These are phyloP conservation scores for Cladosporium sp. DNA, from an alignment of 2,329 filamentous ascomycete species.

Conservation along the genomic window DNA sequence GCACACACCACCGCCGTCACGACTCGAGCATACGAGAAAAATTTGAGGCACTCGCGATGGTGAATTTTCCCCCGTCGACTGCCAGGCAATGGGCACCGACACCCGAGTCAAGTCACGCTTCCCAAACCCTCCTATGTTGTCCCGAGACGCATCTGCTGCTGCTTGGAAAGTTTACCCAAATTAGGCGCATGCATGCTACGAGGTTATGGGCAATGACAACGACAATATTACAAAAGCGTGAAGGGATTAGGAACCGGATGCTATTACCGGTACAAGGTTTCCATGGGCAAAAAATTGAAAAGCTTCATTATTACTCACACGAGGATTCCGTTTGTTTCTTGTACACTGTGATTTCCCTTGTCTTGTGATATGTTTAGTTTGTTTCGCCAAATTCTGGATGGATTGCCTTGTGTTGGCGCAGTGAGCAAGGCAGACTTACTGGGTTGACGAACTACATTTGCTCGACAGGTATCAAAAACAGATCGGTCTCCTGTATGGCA, in stretches of 20 bases:
- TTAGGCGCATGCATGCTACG: slow-evolving; percentile 11
- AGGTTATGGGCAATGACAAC: slow-evolving; percentile 15
- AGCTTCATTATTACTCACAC: neutral
- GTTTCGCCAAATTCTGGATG: too few relatives aligned
- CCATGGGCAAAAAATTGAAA: neutral
- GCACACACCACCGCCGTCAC: neutral
- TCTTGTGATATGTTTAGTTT: neutral
- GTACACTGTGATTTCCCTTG: neutral
- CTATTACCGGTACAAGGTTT: slow-evolving; percentile 5
- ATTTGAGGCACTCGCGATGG: neutral
- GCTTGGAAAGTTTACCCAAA: neutral
- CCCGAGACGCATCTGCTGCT: neutral
- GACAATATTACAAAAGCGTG: slow-evolving; percentile 7
- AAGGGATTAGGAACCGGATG: neutral
- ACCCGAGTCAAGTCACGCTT: slow-evolving; percentile 5
- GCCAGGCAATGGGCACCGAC: slow-evolving; percentile 21
- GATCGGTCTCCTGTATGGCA: neutral
- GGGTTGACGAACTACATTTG: neutral
- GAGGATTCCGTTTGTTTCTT: neutral
- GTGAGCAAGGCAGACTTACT: neutral
- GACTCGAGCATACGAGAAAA: neutral
- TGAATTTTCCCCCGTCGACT: slow-evolving; percentile 11
- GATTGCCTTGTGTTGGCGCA: too few relatives aligned
- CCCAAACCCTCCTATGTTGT: neutral
- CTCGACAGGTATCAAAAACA: neutral